Evolutionary conservation across 768 basidiomycete species (phyloP).

Genomic region (Phylloporus arenicola): DNA sequence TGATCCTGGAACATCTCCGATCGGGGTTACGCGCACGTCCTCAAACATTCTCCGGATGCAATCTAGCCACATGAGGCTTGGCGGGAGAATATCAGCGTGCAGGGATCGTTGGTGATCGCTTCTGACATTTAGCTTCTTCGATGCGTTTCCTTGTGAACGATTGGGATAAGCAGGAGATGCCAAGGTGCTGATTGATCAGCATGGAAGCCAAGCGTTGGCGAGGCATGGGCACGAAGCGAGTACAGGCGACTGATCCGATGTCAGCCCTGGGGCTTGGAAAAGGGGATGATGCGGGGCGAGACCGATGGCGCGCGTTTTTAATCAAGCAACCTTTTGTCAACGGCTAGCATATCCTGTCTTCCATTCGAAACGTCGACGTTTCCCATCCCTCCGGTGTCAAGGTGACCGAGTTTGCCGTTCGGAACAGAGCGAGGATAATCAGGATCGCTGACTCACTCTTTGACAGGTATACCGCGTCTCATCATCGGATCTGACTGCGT

Average conservation of each 20-base stretch:
- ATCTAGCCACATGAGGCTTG: neutral
- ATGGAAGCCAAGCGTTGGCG: constrained; percentile 8
- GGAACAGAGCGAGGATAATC: neutral
- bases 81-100: neutral
- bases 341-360: neutral
- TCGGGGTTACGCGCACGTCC: neutral
- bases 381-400: neutral
- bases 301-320: neutral
- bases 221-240: neutral
- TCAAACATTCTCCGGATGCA: neutral
- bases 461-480: neutral
- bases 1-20: neutral
- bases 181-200: constrained; percentile 12
- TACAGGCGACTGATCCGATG: neutral
- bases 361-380: constrained; percentile 1
- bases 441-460: neutral
- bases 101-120: constrained; percentile 4
- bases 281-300: neutral
- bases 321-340: neutral
- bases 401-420: neutral
- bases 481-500: neutral
- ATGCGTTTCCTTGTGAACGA: neutral
- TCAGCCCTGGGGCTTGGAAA: neutral
- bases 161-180: neutral
- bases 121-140: constrained; percentile 10